Evolutionary conservation across 1,139 yeast species (phyloP), one percentile per base, ranked within the genome.

Genomic region (Fermentozyma sake): DNA sequence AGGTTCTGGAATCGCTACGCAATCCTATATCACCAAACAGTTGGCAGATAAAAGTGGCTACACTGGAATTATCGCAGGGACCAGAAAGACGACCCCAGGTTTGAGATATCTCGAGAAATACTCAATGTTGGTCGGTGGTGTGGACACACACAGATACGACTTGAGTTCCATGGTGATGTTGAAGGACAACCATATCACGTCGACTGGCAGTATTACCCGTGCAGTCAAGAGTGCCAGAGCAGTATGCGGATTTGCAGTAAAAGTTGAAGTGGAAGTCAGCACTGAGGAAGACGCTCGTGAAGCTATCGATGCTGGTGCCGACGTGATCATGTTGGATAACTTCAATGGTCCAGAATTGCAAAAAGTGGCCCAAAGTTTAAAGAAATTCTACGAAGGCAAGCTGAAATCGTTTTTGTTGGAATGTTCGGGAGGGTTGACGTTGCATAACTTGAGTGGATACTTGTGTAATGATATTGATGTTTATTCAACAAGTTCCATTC

Each of bases 41-140:
- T 56, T 76, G 33, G 95, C 96, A 0, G 72, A 76, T 35, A 59
- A 72, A 23, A 61, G 73, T n/a, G 94, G 95, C 0, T 89, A 79
- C 52, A 62, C 61, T 3, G 97, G 96, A 0, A 68, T 80, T 18
- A 85, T 89, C 50, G 96, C 97, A 0, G 97, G 97, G n/a, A 89
- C 97, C 2, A 75, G 97, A 48, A 89, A 89, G 55, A 89, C 96
- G n/a, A 89, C 97, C 1, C 97, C 97, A 0, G 97, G 97, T 0
- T 71, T 89, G 40, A 73, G 97, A 46, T 66, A 78, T 23, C 61
- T 89, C 32, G 97, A 91, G 49, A 89, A 89, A 53, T 89, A 89
- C 55, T 81, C 95, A 20, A 89, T 89, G 97, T 61, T 86, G 21
- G 94, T 89, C 8, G 97, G 96, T 14, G 96, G 96, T 6, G 85